Conservation (phyloP, 768 basidiomycete genomes). For the Kwoniella newhampshirensis region DNA sequence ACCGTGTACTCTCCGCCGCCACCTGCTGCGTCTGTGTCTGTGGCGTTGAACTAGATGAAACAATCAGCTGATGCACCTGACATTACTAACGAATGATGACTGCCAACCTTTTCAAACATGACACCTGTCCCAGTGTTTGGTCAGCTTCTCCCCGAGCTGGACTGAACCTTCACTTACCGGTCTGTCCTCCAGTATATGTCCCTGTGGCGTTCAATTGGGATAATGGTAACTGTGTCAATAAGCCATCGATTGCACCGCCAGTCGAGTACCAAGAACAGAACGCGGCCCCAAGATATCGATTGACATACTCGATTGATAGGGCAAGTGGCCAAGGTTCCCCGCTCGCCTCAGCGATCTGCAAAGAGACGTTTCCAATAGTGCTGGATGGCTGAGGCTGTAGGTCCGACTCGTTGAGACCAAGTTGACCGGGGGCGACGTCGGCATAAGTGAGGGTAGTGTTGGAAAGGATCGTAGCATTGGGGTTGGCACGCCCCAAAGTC, state of each 20-base stretch:
- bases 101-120: conserved; percentile 63
- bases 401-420: conserved; percentile 68
- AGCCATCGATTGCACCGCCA: conserved; percentile 73
- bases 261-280: conserved; percentile 89
- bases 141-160: background rate
- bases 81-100: background rate
- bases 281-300: conserved; percentile 76
- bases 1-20: conserved; percentile 66
- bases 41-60: conserved; percentile 65
- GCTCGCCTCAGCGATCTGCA: conserved; percentile 62
- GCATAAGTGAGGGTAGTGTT: conserved; percentile 59
- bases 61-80: background rate
- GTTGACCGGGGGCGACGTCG: conserved; percentile 74
- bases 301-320: conserved; percentile 72
- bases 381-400: conserved; percentile 68
- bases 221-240: conserved; percentile 67
- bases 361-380: conserved; percentile 55
- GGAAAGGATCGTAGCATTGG: conserved; percentile 60
- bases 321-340: conserved; percentile 54
- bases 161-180: conserved; percentile 12
- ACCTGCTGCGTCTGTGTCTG: conserved; percentile 61
- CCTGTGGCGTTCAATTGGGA: conserved; percentile 47
- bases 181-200: conserved; percentile 31
- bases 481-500: conserved; percentile 70
- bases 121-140: conserved; percentile 24